Base-by-base conservation (phyloP, 495 filamentous ascomycete genomes). In the Xylaria bambusicola region DNA sequence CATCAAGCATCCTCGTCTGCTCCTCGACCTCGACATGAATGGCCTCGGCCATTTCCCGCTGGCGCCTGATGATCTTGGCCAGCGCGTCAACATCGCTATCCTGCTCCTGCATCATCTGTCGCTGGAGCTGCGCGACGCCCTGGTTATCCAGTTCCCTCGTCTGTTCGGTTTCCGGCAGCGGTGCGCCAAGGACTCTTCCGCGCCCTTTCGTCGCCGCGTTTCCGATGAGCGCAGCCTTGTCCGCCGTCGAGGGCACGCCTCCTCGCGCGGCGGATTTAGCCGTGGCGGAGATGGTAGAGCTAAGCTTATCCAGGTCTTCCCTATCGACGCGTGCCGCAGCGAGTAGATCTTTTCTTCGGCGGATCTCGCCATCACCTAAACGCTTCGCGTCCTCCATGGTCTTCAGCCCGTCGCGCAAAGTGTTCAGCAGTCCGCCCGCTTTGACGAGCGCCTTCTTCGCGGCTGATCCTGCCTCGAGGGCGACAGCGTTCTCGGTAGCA, bases 141-240 rank as follows among this genome's bases (percentile, higher is more conserved):
- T 84, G 75, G 66, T 99, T 99, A 68, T 97, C 94, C 56, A 94
- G 74, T 75, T 96, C 92, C 38, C 93, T 76, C 45, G 94, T 98
- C 57, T 82, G 79, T 58, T 92, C 90, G 41, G 91, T 98, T 73
- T 99, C 94, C 45, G 88, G 87, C 21, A 86, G 66, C 10, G 86
- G 85, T 1, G 77, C 86, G 0, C 95, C 95, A 6, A 98, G 78
- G 3, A 97, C 89, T 21, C 93, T 71, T 5, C 91, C 84, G 6
- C 83, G 65, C 51, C 68, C 58, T 56, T 63, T 59, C 62, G 65
- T 21, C 33, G 55, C 27, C 31, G 73, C 66, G 36, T 53, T 60
- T 1, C 68, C 73, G 47, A 80, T 57, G 54, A 80, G 46, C n/a
- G 62, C 71, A 0, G 67, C 65, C 45, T 71, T 69, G 26, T 77